Evolutionary conservation across 2,329 filamentous ascomycete species (phyloP), one percentile per base, ranked within the genome.

Genomic region (Colletotrichum viniferum): DNA sequence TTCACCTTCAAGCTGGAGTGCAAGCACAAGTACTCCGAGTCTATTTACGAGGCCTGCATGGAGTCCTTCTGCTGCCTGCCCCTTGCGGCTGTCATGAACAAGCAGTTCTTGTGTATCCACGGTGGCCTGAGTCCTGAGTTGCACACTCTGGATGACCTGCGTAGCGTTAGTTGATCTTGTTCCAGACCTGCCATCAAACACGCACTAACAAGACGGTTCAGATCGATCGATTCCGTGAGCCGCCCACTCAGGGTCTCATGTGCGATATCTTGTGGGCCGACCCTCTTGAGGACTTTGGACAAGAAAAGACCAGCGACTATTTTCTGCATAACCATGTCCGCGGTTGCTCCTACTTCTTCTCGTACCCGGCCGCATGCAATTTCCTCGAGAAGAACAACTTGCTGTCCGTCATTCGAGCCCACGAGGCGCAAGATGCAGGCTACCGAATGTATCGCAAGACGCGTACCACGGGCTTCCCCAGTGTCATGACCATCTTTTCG

Each of bases 1-100:
- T 99, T 99, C 87, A 99, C 97, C 77, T 99, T 99, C 90, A 98
- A 99, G 90, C 93, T 99, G 74, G 97, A 99, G 86, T 99, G 97
- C 90, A 98, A 98, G 88, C 97, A 99, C 91, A 99, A 99, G 86
- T 99, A 99, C 87, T 98, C 95, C 38, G 97, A 98, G 87, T 91
- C 91, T 78, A 91, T 99, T 76, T 99, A 99, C 84, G 96, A 99
- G 82, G 96, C 97, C 73, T 98, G 97, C 87, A 98, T 98, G 92
- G 96, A 99, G 79, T 97, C 97, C 0, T 99, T 99, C 90, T 99
- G 97, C 87, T 91, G 94, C 78, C 88, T 99, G 78, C 97, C 97
- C 34, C 89, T 99, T 80, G 97, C 97, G 73, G 97, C 97, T 32
- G 93, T 99, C 79, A 99, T 99, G 97, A 99, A 99, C 91, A 99